phyloP scores from a whole-genome alignment of 768 basidiomycete species.

The Lentinula boryana region DNA sequence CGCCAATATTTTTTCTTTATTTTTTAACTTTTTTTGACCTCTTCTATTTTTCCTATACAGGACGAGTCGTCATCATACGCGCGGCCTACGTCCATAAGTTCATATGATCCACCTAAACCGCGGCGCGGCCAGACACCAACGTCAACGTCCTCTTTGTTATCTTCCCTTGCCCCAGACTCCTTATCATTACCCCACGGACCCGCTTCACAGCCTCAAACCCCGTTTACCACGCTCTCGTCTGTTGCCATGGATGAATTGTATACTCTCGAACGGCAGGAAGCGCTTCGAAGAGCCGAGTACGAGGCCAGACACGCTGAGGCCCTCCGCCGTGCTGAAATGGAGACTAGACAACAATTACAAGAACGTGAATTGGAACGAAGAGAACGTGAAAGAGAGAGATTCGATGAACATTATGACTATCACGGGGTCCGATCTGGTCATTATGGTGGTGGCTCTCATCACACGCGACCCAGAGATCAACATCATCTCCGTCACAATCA shows the following conservation, averaged over 20 bases:
- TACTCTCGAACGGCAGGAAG: constrained; percentile 83
- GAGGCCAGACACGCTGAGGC: constrained; percentile 71
- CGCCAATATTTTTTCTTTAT: constrained; percentile 4
- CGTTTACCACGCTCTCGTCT: constrained; percentile 61
- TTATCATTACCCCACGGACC: constrained; percentile 3
- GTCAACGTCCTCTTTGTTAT: constrained; percentile 9
- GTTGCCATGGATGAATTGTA: constrained; percentile 87
- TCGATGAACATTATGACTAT: neutral
- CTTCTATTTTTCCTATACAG: constrained; percentile 19
- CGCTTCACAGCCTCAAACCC: constrained; percentile 18
- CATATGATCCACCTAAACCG: constrained; percentile 36
- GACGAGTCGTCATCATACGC: constrained; percentile 44
- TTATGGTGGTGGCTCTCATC: constrained; percentile 1
- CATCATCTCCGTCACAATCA: neutral
- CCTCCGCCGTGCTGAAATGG: constrained; percentile 65
- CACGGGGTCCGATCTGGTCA: neutral
- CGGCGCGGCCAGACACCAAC: constrained; percentile 22
- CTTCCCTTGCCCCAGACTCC: constrained; percentile 17
- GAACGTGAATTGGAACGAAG: constrained; percentile 1
- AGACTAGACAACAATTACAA: constrained; percentile 24
- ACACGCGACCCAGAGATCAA: neutral
- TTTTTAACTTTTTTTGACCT: neutral
- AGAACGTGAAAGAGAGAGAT: neutral
- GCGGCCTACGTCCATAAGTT: constrained; percentile 44
- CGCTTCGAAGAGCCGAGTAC: constrained; percentile 79